Evolutionary conservation across 2,329 filamentous ascomycete species (phyloP), one percentile per base, ranked within the genome.

Genomic region (Cladosporium sp.): DNA sequence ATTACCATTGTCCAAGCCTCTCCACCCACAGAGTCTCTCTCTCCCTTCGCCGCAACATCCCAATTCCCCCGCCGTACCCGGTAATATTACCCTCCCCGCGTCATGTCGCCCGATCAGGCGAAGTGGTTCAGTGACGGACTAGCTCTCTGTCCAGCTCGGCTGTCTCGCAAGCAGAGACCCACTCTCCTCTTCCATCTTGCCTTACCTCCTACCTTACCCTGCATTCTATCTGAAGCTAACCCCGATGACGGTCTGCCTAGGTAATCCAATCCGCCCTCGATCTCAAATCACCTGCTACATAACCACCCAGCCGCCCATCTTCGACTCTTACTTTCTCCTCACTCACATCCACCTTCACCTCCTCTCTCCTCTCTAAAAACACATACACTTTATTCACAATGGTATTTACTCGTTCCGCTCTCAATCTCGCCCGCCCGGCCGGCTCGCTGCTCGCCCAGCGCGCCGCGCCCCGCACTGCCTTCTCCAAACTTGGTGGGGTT

Each of bases 381-480:
- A 27, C 22, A 4, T 35, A 11, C 32, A 15, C 11, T 8, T 16
- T 35, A 49, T 53, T 68, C 68, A 81, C 67, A 61, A 76, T 76
- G 62, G 76, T 74, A 85, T 82, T 85, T 78, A 67, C 78, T 67
- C 78, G 80, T 68, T 79, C 79, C 64, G 71, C 79, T 65, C 72
- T 79, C 53, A 77, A 79, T 67, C 72, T 81, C 55, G 73, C 73
- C 60, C 78, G 78, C 57, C 77, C 76, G 60, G 72, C 76, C 50
- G 74, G 76, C 59, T 68, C 76, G 57, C 67, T 80, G 59, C 73
- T 72, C 57, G 66, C 59, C 48, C 59, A 71, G 56, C 65, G 70
- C 56, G 66, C 67, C 42, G 66, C 68, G 36, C 64, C 69, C 54
- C 62, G 70, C 57, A 61, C 69, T 42, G 59, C 59, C 43, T 70